phyloP scores from a whole-genome alignment of 441 rosid genomes.

The Macaranga tanarius region DNA sequence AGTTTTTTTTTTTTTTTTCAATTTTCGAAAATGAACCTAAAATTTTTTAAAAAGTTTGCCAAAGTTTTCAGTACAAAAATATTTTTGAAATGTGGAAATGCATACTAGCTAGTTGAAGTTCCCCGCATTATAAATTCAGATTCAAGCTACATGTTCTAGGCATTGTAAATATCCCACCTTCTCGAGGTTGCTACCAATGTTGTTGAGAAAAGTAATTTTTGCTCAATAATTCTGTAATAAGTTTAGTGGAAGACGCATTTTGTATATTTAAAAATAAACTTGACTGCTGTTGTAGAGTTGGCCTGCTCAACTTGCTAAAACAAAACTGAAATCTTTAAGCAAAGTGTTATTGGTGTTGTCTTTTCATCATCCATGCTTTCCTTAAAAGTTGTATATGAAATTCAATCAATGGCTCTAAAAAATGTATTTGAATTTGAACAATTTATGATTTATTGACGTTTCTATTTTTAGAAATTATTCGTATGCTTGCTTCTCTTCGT shows the following conservation, averaged over 20 bases:
- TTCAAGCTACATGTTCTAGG: too few species aligned
- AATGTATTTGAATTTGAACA: slow-evolving; percentile 15
- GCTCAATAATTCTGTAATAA: not conserved
- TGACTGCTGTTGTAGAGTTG: slow-evolving; percentile 4
- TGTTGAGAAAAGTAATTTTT: not conserved
- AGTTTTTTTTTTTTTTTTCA: too few species aligned
- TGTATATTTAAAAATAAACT: slow-evolving; percentile 19
- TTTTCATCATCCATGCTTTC: slow-evolving; percentile 29
- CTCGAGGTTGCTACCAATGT: not conserved
- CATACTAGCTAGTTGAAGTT: too few species aligned
- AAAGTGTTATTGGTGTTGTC: slow-evolving; percentile 42
- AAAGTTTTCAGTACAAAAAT: too few species aligned
- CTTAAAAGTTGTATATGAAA: slow-evolving; percentile 19
- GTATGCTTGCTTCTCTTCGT: slow-evolving; percentile 21
- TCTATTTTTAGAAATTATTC: slow-evolving; percentile 45
- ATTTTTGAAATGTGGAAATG: too few species aligned
- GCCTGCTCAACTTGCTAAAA: slow-evolving; percentile 7
- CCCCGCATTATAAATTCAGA: too few species aligned
- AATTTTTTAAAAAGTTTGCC: too few species aligned
- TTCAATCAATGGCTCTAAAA: slow-evolving; percentile 32
- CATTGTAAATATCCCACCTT: not conserved
- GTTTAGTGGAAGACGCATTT: slow-evolving; percentile 55
- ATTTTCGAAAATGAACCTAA: too few species aligned
- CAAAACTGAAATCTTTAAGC: slow-evolving; percentile 22
- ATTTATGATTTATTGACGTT: slow-evolving; percentile 7